phyloP scores from a whole-genome alignment of 2,329 filamentous ascomycete species.

The Mycosphaerelloides madeirae region DNA sequence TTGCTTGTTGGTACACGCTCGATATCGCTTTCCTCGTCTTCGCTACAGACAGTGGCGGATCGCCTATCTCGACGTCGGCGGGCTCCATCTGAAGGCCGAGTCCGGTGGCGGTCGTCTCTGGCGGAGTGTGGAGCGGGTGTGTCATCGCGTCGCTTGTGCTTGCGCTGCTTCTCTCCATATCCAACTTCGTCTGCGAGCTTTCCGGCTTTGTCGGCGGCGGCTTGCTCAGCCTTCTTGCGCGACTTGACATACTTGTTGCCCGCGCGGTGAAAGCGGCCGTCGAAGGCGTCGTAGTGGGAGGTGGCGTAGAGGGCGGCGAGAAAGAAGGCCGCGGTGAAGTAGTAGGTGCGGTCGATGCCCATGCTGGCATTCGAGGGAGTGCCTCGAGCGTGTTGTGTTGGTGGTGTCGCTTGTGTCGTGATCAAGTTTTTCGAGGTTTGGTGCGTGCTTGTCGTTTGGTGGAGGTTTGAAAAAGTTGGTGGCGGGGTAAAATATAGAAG shows the following conservation, averaged over 20 bases:
- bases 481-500: too few relatives aligned
- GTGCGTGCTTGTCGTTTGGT: too few relatives aligned
- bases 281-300: constrained; percentile 24
- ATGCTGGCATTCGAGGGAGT: constrained; percentile 12
- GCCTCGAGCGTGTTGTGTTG: constrained; percentile 1
- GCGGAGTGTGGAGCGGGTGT: constrained; percentile 6
- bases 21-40: neutral
- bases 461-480: too few relatives aligned
- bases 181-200: constrained; percentile 9
- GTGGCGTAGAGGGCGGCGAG: constrained; percentile 18
- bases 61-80: constrained; percentile 4
- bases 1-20: neutral
- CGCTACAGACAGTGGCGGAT: neutral
- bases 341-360: constrained; percentile 29
- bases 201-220: constrained; percentile 4
- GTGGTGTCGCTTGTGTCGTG: neutral
- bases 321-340: constrained; percentile 16
- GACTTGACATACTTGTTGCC: constrained; percentile 17
- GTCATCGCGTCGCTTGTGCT: constrained; percentile 6
- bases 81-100: constrained; percentile 2
- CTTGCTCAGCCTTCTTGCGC: constrained; percentile 11
- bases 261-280: constrained; percentile 19
- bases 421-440: too few relatives aligned
- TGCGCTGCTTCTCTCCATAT: neutral
- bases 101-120: neutral